Conservation (phyloP, 495 filamentous ascomycete species). For the Usnea hakonensis region DNA sequence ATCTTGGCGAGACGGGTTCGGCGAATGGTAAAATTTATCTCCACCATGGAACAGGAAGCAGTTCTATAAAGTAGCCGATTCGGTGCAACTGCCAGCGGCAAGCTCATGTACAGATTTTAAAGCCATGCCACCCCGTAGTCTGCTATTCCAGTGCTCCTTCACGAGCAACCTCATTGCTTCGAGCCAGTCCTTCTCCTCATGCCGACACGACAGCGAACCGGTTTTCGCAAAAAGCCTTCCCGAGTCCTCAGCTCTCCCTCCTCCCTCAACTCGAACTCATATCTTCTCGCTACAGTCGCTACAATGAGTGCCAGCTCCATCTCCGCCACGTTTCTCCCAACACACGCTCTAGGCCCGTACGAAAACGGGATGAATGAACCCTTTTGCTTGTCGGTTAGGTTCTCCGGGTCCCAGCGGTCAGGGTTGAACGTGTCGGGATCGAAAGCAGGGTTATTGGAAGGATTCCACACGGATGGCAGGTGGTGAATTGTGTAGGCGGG, state of each 20-base stretch:
- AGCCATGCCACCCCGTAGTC: not conserved
- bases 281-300: slow-evolving; percentile 65
- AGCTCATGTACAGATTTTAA: not conserved
- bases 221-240: slow-evolving; percentile 89
- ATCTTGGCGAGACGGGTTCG: too few relatives aligned
- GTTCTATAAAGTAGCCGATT: too few relatives aligned
- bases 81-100: too few relatives aligned
- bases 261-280: slow-evolving; percentile 67
- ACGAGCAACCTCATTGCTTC: not conserved
- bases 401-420: slow-evolving; percentile 58
- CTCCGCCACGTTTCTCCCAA: slow-evolving; percentile 83
- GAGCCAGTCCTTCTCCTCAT: slow-evolving; percentile 43
- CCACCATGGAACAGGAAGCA: too few relatives aligned
- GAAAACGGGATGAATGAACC: slow-evolving; percentile 81
- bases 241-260: slow-evolving; percentile 59
- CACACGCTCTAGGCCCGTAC: slow-evolving; percentile 71
- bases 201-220: slow-evolving; percentile 64
- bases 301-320: slow-evolving; percentile 86
- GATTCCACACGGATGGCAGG: slow-evolving; percentile 72
- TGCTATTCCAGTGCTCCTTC: not conserved
- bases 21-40: too few relatives aligned
- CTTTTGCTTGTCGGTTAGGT: slow-evolving; percentile 58
- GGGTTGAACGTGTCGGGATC: slow-evolving; percentile 72
- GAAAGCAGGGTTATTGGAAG: slow-evolving; percentile 32
- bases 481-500: slow-evolving; percentile 87